These are phyloP conservation scores for Penicillium flavigenum DNA, from an alignment of 495 filamentous ascomycete species.

Conservation along the genomic window DNA sequence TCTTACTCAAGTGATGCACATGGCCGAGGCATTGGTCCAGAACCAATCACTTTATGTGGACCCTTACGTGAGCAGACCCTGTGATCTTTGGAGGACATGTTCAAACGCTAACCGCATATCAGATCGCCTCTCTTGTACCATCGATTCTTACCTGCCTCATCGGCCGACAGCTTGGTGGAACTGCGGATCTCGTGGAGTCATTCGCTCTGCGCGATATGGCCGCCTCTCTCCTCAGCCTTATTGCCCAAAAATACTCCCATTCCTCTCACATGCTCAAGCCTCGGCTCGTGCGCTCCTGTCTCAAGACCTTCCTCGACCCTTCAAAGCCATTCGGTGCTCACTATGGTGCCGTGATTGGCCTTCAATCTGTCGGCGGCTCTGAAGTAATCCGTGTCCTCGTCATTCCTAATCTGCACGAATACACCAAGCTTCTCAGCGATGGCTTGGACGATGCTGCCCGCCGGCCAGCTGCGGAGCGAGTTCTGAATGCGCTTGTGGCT, in stretches of 20 bases:
- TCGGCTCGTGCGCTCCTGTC: constrained; percentile 82
- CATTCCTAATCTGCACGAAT: constrained; percentile 74
- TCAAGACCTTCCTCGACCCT: constrained; percentile 87
- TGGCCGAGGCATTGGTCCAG: constrained; percentile 76
- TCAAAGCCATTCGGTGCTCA: constrained; percentile 74
- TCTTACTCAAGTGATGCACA: constrained; percentile 84
- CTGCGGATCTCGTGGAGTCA: constrained; percentile 55
- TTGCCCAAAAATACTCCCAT: constrained; percentile 71
- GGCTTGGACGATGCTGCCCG: constrained; percentile 57
- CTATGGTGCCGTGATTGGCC: constrained; percentile 80
- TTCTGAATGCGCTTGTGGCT: constrained; percentile 60
- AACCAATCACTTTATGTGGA: constrained; percentile 83
- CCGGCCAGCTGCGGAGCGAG: constrained; percentile 59
- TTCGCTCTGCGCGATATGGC: constrained; percentile 82
- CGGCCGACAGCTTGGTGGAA: constrained; percentile 73
- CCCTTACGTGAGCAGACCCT: constrained; percentile 64
- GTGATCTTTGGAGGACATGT: background rate
- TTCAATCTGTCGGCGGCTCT: constrained; percentile 70
- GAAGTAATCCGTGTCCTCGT: constrained; percentile 79
- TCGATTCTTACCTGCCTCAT: constrained; percentile 88
- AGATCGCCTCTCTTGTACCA: constrained; percentile 76
- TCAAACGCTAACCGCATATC: constrained; percentile 15
- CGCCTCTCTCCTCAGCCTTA: constrained; percentile 69
- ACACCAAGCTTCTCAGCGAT: constrained; percentile 69
- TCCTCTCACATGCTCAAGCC: constrained; percentile 76